These are phyloP conservation scores for Aspergillus carbonarius DNA, from an alignment of 2,329 filamentous ascomycete species.

Conservation along the genomic window DNA sequence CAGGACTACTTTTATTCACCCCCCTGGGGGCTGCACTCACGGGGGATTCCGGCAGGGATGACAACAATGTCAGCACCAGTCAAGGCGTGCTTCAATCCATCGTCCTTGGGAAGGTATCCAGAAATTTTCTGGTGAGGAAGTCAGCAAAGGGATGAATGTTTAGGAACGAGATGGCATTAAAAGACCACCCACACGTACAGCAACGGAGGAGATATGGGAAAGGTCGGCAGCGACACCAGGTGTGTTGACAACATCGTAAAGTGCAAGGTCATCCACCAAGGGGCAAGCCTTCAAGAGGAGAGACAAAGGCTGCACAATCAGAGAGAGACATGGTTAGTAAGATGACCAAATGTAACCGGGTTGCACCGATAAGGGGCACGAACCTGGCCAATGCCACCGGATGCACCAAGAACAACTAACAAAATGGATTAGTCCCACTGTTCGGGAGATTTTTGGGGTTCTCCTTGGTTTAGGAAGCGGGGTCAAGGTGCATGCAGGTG, in stretches of 20 bases:
- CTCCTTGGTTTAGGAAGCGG: not conserved
- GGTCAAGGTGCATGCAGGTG: not conserved
- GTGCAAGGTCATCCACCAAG: slow-evolving; percentile 84
- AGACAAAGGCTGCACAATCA: slow-evolving; percentile 73
- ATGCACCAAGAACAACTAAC: slow-evolving; percentile 82
- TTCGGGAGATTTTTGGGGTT: not conserved
- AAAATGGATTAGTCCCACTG: slow-evolving; percentile 17
- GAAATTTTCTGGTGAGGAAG: slow-evolving; percentile 67
- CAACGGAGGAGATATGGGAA: slow-evolving; percentile 91
- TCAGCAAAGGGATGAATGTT: not conserved
- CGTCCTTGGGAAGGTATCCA: slow-evolving; percentile 82
- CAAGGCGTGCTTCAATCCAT: slow-evolving; percentile 82
- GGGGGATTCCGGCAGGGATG: slow-evolving; percentile 96
- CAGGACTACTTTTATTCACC: slow-evolving; percentile 3
- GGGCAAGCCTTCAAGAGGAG: slow-evolving; percentile 91
- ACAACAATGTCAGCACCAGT: slow-evolving; percentile 94
- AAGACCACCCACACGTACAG: slow-evolving; percentile 56
- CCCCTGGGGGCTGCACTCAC: slow-evolving; percentile 68
- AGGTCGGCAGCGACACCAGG: slow-evolving; percentile 94
- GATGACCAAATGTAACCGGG: not conserved
- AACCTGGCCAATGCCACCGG: slow-evolving; percentile 98
- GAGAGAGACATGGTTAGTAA: not conserved
- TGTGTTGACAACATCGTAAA: slow-evolving; percentile 99
- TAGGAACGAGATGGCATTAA: not conserved
- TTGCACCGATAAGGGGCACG: slow-evolving; percentile 28